Percentiles rank a stretch among this genome's conserved stretches.
Evolutionary conservation across 2,329 filamentous ascomycete genomes (phyloP).

Genomic region (Biscogniauxia sp.): DNA sequence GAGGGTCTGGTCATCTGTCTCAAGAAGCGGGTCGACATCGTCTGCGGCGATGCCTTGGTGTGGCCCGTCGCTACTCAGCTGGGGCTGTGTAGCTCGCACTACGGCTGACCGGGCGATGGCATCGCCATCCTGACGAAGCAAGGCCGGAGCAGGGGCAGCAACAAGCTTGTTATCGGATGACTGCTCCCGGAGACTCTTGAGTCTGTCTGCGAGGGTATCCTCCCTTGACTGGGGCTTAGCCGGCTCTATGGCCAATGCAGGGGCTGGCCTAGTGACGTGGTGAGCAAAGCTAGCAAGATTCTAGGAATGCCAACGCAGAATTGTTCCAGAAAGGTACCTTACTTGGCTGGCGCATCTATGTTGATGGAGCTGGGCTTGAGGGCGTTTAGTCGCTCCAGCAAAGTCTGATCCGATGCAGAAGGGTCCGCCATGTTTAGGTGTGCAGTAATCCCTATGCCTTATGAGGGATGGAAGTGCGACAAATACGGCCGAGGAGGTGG

Average conservation of each 20-base stretch:
- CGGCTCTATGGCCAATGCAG: constrained; percentile 39
- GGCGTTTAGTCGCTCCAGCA: constrained; percentile 55
- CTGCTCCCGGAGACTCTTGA: constrained; percentile 49
- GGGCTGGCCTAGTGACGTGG: constrained; percentile 23
- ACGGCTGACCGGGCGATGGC: constrained; percentile 19
- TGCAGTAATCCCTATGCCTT: too few species aligned
- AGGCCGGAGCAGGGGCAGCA: constrained; percentile 2
- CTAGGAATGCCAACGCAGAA: neutral
- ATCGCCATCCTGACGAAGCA: constrained; percentile 4
- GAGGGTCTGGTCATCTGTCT: constrained; percentile 51
- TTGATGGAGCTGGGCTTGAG: constrained; percentile 41
- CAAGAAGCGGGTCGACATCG: constrained; percentile 39
- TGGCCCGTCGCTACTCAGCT: constrained; percentile 3
- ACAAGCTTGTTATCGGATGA: constrained; percentile 27
- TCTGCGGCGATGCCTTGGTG: constrained; percentile 14
- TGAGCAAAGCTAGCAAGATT: constrained; percentile 23
- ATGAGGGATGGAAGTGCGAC: too few species aligned
- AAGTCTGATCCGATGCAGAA: constrained; percentile 39
- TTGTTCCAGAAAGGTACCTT: constrained; percentile 24
- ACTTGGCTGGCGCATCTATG: constrained; percentile 40
- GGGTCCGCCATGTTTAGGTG: constrained; percentile 19
- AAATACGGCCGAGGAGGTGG: too few species aligned
- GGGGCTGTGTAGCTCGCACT: constrained; percentile 17
- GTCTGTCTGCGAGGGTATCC: constrained; percentile 50
- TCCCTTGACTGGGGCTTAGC: constrained; percentile 45